Evolutionary conservation across 1,284 basidiomycete species (phyloP), one percentile per base, ranked within the genome.

Genomic region (Pyrrhoderma lamaoense): DNA sequence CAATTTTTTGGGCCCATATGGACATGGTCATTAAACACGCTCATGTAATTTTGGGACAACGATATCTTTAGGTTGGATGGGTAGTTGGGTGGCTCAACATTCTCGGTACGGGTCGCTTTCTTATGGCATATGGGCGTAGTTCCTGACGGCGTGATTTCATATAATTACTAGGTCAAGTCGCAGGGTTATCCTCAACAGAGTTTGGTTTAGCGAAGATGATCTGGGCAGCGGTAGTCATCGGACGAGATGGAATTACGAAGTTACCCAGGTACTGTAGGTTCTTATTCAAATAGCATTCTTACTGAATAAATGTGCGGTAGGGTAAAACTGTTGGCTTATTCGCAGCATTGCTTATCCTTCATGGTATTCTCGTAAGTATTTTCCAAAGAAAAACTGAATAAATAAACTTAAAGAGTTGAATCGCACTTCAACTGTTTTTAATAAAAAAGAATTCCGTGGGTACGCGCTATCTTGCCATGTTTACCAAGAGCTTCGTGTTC

Each of bases 181-280:
- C 87, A 3, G 90, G 90, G 31, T 71, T 92, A 42, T 81, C 88
- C 1, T 91, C 88, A 1, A 93, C 90, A 1, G 93, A 94, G 66
- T 95, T 89, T 62, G 93, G 92, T 51, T 74, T 96, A 19, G 77
- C 87, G 23, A 79, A 80, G 63, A 94, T 95, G 93, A 93, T 95
- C 56, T 85, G 88, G 69, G 83, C 85, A 11, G 90, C 87, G 0
- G 82, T 79, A 16, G 74, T 73, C 22, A 64, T 83, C 19, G 47
- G 52, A 35, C 51, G 74, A 76, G 71, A 70, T 49, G 74, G n/a
- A 60, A 74, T 52, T 79, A 74, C 58, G 47, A 38, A 22, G 52
- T 56, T 27, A 56, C 54, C 1, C 37, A 45, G 42, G 54, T 56
- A 1, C 1, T 16, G 40, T 45, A 19, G 19, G 34, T 27, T 45